A percentile compares a stretch with the other conserved stretches of the same genome.
These are phyloP conservation scores for Hypholoma sublateritium DNA, from an alignment of 768 basidiomycete species.

Conservation along the genomic window DNA sequence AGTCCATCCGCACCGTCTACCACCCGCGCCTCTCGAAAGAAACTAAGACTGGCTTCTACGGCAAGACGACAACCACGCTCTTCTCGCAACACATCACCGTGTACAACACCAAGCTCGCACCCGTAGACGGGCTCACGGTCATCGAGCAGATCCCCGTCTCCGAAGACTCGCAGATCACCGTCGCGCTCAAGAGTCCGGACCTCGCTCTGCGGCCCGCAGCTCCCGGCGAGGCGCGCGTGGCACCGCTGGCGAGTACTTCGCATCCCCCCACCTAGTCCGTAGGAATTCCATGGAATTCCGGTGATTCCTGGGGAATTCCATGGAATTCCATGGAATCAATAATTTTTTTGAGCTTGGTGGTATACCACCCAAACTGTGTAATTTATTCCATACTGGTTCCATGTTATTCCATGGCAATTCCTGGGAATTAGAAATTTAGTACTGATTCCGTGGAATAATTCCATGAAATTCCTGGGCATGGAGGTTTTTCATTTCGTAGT, in stretches of 20 bases:
- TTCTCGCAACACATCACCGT: conserved; percentile 40
- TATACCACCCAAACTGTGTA: too few species aligned
- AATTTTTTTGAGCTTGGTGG: too few species aligned
- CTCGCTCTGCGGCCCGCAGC: background rate
- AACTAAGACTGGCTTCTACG: conserved; percentile 33
- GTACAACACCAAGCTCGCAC: conserved; percentile 37
- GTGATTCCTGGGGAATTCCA: too few species aligned
- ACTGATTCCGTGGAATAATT: too few species aligned
- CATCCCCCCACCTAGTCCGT: too few species aligned
- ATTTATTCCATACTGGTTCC: too few species aligned
- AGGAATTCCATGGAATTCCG: too few species aligned
- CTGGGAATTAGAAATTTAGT: too few species aligned
- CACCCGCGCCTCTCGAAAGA: conserved; percentile 34
- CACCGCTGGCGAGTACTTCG: conserved; percentile 16
- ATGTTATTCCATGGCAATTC: too few species aligned
- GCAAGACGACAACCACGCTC: conserved; percentile 28
- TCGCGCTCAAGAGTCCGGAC: conserved; percentile 22
- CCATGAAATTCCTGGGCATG: too few species aligned
- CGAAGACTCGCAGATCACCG: conserved; percentile 34
- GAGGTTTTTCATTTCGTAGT: too few species aligned
- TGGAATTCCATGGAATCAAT: too few species aligned
- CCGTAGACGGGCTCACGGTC: conserved; percentile 33
- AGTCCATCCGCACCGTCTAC: conserved; percentile 40
- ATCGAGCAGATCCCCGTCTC: conserved; percentile 41
- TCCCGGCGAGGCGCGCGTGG: background rate